Percentiles rank a stretch among this genome's conserved stretches.
Conservation (phyloP, 805 yeast genomes). For the Yarrowia sp. region DNA sequence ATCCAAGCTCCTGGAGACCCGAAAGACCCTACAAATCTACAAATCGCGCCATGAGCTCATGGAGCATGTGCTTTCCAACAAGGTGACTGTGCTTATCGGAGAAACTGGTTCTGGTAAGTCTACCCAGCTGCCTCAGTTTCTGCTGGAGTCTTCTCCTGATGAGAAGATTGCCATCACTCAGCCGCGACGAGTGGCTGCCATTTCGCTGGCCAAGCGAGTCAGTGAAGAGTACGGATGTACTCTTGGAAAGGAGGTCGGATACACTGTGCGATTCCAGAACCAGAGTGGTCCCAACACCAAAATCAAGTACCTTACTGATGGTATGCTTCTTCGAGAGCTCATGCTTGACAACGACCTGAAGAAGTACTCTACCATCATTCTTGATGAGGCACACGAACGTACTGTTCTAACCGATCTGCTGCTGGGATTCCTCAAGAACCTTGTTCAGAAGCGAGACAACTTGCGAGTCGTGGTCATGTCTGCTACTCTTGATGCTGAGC, state of each 20-base stretch:
- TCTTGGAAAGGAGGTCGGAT: conserved; percentile 86
- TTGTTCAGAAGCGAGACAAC: conserved; percentile 61
- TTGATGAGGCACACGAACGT: conserved; percentile 98
- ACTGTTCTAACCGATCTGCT: conserved; percentile 89
- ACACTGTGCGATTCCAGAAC: conserved; percentile 90
- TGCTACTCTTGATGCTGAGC: conserved; percentile 92
- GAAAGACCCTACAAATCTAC: conserved; percentile 76
- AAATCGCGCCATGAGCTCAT: conserved; percentile 70
- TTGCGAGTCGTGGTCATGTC: conserved; percentile 88
- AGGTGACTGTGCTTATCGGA: conserved; percentile 85
- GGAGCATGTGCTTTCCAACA: conserved; percentile 59
- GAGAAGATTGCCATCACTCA: conserved; percentile 88
- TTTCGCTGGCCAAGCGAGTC: conserved; percentile 90
- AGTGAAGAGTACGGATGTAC: conserved; percentile 82
- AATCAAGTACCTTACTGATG: conserved; percentile 90
- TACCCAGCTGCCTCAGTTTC: conserved; percentile 92
- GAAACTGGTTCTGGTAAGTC: conserved; percentile 99
- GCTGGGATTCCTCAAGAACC: conserved; percentile 82
- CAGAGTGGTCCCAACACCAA: conserved; percentile 64
- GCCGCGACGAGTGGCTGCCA: conserved; percentile 98
- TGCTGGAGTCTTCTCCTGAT: conserved; percentile 57
- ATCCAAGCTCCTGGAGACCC: conserved; percentile 55
- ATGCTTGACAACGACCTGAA: conserved; percentile 73
- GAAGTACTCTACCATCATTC: conserved; percentile 75
- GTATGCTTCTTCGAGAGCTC: conserved; percentile 92